Conservation (phyloP, 768 basidiomycete genomes). For the Dacryopinax spathularia region DNA sequence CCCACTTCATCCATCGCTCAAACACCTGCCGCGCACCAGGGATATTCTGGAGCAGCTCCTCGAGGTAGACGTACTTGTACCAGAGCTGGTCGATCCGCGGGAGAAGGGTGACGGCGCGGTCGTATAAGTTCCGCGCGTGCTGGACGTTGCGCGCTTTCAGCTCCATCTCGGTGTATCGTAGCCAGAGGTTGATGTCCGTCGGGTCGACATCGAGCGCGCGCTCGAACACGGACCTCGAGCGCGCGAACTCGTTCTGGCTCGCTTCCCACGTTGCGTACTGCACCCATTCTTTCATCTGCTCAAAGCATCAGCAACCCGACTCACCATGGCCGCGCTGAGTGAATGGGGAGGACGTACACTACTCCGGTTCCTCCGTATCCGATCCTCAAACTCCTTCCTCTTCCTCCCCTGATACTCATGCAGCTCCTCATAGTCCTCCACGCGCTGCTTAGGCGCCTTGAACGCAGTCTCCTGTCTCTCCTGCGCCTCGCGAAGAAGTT, state of each 20-base stretch:
- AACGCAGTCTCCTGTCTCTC: constrained; percentile 89
- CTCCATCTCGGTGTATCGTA: constrained; percentile 93
- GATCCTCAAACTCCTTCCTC: constrained; percentile 78
- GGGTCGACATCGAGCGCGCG: constrained; percentile 93
- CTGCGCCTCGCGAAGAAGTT: constrained; percentile 96
- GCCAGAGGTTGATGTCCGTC: constrained; percentile 79
- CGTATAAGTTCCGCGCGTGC: constrained; percentile 91
- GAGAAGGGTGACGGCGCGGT: constrained; percentile 89
- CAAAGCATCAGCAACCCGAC: not conserved
- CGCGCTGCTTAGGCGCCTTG: constrained; percentile 83
- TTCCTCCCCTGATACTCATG: constrained; percentile 74
- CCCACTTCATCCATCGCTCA: constrained; percentile 99
- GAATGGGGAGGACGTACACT: constrained; percentile 18
- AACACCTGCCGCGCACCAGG: constrained; percentile 95
- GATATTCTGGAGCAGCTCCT: constrained; percentile 91
- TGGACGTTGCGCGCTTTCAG: constrained; percentile 95
- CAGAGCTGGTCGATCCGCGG: constrained; percentile 94
- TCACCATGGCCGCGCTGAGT: not conserved
- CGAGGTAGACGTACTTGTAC: constrained; percentile 99
- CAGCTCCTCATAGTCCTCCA: constrained; percentile 83
- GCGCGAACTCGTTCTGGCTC: constrained; percentile 88
- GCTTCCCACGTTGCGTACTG: constrained; percentile 55
- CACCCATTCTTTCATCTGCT: constrained; percentile 32
- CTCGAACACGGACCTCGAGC: constrained; percentile 90
- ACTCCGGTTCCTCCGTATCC: constrained; percentile 32